Evolutionary conservation across 2,329 filamentous ascomycete species (phyloP), one percentile per base, ranked within the genome.

Genomic region (Zymoseptoria passerinii): DNA sequence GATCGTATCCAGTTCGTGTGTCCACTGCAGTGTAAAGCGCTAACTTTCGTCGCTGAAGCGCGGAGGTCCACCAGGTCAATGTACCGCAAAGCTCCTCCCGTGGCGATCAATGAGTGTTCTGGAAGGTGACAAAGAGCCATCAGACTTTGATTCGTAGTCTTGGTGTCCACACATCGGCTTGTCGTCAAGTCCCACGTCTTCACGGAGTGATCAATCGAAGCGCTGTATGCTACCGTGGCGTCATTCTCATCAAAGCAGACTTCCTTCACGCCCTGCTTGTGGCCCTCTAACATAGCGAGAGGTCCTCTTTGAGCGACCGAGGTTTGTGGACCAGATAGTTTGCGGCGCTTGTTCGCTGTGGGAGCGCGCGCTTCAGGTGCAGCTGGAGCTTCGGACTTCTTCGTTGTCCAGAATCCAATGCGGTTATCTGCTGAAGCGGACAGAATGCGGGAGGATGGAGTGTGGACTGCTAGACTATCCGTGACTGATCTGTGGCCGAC

Each of bases 21-120:
- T 0, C 92, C 92, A 35, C 90, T 83, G 19, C 96, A 83, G n/a
- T 90, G 96, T 85, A 96, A 89, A 48, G 90, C 89, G 9, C 87
- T 84, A 23, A 92, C 88, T 1, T 85, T 82, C 1, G 85, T 82
- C 3, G 90, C 88, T 3, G 86, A 88, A 28, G 84, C 87, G 55
- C 94, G 85, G 3, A 92, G 92, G 73, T 99, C 94, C 65, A 97
- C 83, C n/a, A 99, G 81, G 0, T 90, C 92, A 70, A 99, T 89
- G 75, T 95, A 90, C 57, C 91, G 82, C 20, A 90, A 89, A 16
- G 87, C 87, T 1, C 90, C 95, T 59, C 92, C 94, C 20, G 90
- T 87, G 13, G 84, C 84, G 35, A 88, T 74, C 64, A 87, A 76
- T 70, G 81, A 76, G 28, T 86, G 76, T 2, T 84, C 80, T 1